phyloP scores from a whole-genome alignment of 2,329 filamentous ascomycete genomes.

The Ceratocystis lukuohia region DNA sequence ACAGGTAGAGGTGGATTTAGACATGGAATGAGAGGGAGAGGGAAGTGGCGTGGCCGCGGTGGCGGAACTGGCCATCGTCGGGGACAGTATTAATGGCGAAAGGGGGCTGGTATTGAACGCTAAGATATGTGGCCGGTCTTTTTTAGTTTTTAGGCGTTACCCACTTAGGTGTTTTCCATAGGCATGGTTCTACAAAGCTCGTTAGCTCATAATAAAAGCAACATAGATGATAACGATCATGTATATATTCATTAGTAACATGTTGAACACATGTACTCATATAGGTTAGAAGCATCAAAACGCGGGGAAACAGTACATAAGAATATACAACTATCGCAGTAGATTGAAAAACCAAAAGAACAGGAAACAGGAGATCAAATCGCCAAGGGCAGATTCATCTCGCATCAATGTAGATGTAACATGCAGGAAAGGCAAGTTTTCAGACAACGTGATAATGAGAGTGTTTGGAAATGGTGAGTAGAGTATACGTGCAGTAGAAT shows the following conservation, averaged over 20 bases:
- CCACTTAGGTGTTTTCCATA: background rate
- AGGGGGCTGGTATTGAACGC: background rate
- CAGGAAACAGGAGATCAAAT: background rate
- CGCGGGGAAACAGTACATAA: background rate
- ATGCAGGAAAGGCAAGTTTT: background rate
- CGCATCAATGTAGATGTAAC: background rate
- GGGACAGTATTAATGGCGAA: conserved; percentile 23
- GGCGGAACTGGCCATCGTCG: conserved; percentile 26
- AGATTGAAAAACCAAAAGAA: background rate
- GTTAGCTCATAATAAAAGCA: background rate
- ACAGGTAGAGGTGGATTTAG: conserved; percentile 24
- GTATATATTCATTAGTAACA: background rate
- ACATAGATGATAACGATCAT: background rate
- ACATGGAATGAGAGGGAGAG: conserved; percentile 27
- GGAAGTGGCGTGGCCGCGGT: conserved; percentile 29
- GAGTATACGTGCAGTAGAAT: background rate
- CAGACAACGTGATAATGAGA: background rate
- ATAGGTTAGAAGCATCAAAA: background rate
- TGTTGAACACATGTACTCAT: background rate
- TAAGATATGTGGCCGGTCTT: background rate
- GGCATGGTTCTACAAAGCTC: background rate
- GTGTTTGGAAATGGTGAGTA: background rate
- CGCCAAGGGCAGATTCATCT: background rate
- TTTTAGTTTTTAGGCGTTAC: background rate
- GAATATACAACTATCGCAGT: background rate